A percentile compares a stretch with the other conserved stretches of the same genome.
These are phyloP conservation scores for Aspergillus fijiensis DNA, from an alignment of 2,329 filamentous ascomycete genomes.

Conservation along the genomic window DNA sequence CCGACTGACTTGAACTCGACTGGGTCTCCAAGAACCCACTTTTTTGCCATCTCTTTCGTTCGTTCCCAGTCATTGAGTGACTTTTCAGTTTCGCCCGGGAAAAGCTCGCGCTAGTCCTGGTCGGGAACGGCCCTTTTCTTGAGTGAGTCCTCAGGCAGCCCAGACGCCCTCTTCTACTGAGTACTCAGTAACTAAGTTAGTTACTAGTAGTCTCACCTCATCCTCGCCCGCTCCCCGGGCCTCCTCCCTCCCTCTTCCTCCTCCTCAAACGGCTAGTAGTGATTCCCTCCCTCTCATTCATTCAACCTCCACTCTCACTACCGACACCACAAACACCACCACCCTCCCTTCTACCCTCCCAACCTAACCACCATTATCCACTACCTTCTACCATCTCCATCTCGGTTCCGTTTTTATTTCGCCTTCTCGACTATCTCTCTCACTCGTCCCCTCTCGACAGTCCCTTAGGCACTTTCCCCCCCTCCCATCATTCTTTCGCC, in stretches of 20 bases:
- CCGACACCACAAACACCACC: conserved; percentile 4
- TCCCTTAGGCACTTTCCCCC: conserved; percentile 1
- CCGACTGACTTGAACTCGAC: neutral
- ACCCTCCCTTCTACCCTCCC: conserved; percentile 8
- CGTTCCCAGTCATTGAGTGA: neutral
- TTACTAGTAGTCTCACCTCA: neutral
- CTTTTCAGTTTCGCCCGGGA: conserved; percentile 2
- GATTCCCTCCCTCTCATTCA: conserved; percentile 15
- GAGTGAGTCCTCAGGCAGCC: conserved; percentile 16
- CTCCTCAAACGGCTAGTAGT: conserved; percentile 12
- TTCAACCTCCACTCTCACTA: conserved; percentile 13
- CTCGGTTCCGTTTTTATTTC: neutral
- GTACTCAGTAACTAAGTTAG: neutral
- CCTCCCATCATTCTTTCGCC: conserved; percentile 13
- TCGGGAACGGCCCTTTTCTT: conserved; percentile 8
- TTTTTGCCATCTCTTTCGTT: neutral
- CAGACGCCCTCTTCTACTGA: conserved; percentile 7
- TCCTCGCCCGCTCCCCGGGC: conserved; percentile 4
- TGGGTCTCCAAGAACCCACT: neutral
- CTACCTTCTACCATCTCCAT: neutral
- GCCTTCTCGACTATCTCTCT: conserved; percentile 1
- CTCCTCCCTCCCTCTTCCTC: neutral
- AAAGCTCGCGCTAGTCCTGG: neutral
- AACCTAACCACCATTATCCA: conserved; percentile 4
- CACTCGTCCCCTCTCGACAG: conserved; percentile 8